Evolutionary conservation across 2,329 filamentous ascomycete genomes (phyloP).

Genomic region (Neopestalotiopsis sp.): DNA sequence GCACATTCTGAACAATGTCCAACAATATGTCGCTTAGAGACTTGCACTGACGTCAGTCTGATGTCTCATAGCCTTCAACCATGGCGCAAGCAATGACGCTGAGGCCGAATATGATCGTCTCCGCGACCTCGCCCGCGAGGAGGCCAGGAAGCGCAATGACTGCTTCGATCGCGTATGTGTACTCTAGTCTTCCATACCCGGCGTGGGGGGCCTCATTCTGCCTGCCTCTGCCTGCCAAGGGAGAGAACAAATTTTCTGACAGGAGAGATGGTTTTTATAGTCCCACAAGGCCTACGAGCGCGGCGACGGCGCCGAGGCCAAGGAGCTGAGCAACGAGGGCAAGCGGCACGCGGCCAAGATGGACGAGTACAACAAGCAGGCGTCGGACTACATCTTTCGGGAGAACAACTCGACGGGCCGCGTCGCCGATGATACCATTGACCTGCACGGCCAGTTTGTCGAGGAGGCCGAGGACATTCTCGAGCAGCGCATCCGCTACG

Average conservation of each 20-base stretch:
- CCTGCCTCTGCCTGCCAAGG: neutral
- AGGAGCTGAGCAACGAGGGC: conserved; percentile 82
- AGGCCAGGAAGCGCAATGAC: conserved; percentile 77
- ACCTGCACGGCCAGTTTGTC: conserved; percentile 92
- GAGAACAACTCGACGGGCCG: conserved; percentile 86
- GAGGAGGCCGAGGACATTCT: conserved; percentile 94
- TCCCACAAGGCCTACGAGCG: conserved; percentile 80
- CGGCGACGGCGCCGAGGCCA: conserved; percentile 84
- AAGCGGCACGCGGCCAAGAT: conserved; percentile 81
- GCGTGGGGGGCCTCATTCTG: neutral
- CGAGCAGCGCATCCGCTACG: conserved; percentile 82
- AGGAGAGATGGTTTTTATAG: conserved; percentile 40
- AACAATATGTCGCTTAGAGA: neutral
- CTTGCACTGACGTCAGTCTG: conserved; percentile 2
- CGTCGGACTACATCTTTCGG: conserved; percentile 92
- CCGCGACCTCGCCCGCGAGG: conserved; percentile 80
- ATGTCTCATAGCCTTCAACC: conserved; percentile 73
- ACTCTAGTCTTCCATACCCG: neutral
- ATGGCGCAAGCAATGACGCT: conserved; percentile 67
- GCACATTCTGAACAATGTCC: neutral
- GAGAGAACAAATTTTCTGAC: neutral
- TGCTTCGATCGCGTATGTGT: conserved; percentile 74
- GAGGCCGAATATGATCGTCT: conserved; percentile 94
- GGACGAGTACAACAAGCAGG: conserved; percentile 89
- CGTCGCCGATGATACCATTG: conserved; percentile 82